A percentile compares a stretch with the other conserved stretches of the same genome.
Evolutionary conservation across 2,329 filamentous ascomycete genomes (phyloP).

Genomic region (Beauveria rudraprayagi): DNA sequence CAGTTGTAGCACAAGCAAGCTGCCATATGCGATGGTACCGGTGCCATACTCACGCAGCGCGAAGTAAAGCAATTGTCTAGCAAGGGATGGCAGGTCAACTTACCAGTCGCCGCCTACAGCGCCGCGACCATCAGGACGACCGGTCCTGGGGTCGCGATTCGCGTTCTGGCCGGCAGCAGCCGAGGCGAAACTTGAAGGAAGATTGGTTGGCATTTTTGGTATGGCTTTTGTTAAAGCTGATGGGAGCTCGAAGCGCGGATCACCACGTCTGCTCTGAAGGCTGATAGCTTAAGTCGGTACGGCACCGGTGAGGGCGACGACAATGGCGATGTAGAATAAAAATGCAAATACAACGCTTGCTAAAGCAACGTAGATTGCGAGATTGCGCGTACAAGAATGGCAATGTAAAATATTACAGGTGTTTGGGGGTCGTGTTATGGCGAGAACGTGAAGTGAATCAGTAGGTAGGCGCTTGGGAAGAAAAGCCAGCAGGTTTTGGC

Average conservation of each 20-base stretch:
- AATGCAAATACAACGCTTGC: slow-evolving; percentile 11
- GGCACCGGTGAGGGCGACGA: slow-evolving; percentile 7
- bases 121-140: slow-evolving; percentile 49
- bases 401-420: slow-evolving; percentile 9
- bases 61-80: slow-evolving; percentile 20
- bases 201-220: slow-evolving; percentile 58
- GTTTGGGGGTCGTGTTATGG: slow-evolving; percentile 21
- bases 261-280: slow-evolving; percentile 8
- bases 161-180: slow-evolving; percentile 68
- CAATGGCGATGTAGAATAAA: slow-evolving; percentile 6
- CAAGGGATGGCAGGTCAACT: slow-evolving; percentile 26
- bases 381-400: slow-evolving; percentile 7
- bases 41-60: background rate
- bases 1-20: background rate
- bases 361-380: slow-evolving; percentile 9
- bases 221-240: background rate
- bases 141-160: slow-evolving; percentile 51
- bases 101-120: slow-evolving; percentile 64
- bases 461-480: slow-evolving; percentile 13
- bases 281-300: slow-evolving; percentile 5
- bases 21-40: background rate
- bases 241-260: background rate
- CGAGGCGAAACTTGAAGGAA: slow-evolving; percentile 77
- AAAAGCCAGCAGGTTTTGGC: slow-evolving; percentile 27
- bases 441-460: slow-evolving; percentile 6